Evolutionary conservation across 129 eudicot species (phyloP), one percentile per base, ranked within the genome.

Genomic region (Sambucus nigra): DNA sequence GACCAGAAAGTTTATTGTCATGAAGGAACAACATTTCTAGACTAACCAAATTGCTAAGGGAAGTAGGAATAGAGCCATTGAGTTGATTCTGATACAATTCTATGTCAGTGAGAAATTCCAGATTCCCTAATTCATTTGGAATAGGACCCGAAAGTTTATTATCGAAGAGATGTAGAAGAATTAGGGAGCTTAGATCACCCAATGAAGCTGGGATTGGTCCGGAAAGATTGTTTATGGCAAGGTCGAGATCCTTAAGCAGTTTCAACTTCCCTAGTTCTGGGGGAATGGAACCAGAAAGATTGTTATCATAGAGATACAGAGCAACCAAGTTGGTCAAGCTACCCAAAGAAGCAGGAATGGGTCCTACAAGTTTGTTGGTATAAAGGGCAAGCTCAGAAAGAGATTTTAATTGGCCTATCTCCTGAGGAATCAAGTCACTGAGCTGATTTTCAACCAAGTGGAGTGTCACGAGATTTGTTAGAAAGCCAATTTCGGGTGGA

Each of bases 271-370:
- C 71, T 6, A 79, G 20, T 12, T 59, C 76, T 1, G 38, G 25
- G 1, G 87, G 87, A 26, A 74, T 79, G n/a, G n/a, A n/a, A n/a
- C n/a, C n/a, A n/a, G n/a, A n/a, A n/a, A 54, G 21, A 16, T 54
- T 54, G 18, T 41, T 42, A 16, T 41, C 15, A 41, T 8, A 41
- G 17, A 31, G 38, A 31, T 1, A 5, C 38, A 5, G 38, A 11
- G 5, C 5, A 31, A 4, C 9, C 9, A 31, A 9, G n/a, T n/a
- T n/a, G n/a, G n/a, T n/a, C n/a, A n/a, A n/a, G n/a, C n/a, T n/a
- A n/a, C n/a, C n/a, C n/a, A n/a, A n/a, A n/a, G n/a, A n/a, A n/a
- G n/a, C n/a, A n/a, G n/a, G n/a, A n/a, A n/a, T n/a, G n/a, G n/a
- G 56, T 42, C 79, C 79, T 16, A 31, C 13, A 15, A 73, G 63